Percentiles rank a stretch among this genome's conserved stretches.
phyloP scores from a whole-genome alignment of 2,329 filamentous ascomycete genomes.

The Ceratocystis papillata region DNA sequence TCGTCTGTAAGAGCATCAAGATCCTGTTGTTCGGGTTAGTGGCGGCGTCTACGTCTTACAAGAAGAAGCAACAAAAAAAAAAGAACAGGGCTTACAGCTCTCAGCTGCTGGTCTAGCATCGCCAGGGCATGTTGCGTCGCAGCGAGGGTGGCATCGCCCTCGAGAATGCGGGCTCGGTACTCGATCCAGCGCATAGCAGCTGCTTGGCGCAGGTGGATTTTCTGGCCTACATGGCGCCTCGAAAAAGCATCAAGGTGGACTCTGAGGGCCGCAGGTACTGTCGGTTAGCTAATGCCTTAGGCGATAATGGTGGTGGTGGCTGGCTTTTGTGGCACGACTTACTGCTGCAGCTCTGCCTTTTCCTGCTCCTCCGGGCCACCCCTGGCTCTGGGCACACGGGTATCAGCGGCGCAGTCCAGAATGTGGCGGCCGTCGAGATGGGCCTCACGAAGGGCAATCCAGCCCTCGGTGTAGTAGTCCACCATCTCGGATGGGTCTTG shows the following conservation, averaged over 20 bases:
- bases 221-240: constrained; percentile 52
- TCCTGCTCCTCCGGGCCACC: constrained; percentile 19
- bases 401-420: constrained; percentile 53
- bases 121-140: constrained; percentile 41
- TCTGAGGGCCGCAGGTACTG: constrained; percentile 31
- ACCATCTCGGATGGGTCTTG: constrained; percentile 44
- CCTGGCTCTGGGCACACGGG: constrained; percentile 43
- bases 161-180: constrained; percentile 43
- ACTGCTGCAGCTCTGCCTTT: constrained; percentile 20
- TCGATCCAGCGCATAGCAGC: constrained; percentile 51
- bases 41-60: background rate
- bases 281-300: background rate
- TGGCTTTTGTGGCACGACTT: background rate
- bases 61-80: background rate
- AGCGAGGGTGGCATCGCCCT: constrained; percentile 40
- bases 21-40: constrained; percentile 36
- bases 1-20: constrained; percentile 50
- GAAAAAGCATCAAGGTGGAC: constrained; percentile 50
- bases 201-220: constrained; percentile 51
- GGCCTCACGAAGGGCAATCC: constrained; percentile 52
- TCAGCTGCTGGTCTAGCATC: constrained; percentile 47
- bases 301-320: background rate
- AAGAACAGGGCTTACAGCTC: constrained; percentile 37
- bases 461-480: constrained; percentile 55
- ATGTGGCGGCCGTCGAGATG: constrained; percentile 53